Evolutionary conservation across 2,329 filamentous ascomycete genomes (phyloP), one percentile per base, ranked within the genome.

Genomic region (Pseudonectria foliicola): DNA sequence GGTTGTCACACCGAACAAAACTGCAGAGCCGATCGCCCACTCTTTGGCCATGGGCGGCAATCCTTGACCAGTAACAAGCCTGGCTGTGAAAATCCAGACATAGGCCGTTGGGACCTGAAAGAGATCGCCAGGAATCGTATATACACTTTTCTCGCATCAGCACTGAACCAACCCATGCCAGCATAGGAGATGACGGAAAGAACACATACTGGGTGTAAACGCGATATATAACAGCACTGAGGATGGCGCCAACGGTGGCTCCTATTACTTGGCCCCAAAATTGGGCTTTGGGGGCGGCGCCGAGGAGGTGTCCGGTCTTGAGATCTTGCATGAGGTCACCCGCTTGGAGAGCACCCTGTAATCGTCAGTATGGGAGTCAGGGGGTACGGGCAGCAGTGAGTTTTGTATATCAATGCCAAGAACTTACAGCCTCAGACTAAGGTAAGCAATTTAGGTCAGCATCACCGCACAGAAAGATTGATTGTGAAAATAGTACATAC

Each of bases 221-320:
- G 39, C 81, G 81, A 59, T 98, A 98, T 3, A 96, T 82, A 3
- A 83, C 74, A 0, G 90, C 88, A 40, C 84, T 90, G 6, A 94
- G 73, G 10, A 96, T 71, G 1, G 92, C 89, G 2, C 92, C 92
- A 3, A 85, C 79, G 0, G 85, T 82, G 25, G 83, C 86, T 4
- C 92, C 92, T 34, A 98, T 89, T 13, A 96, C 77, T 56, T 98
- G 92, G 1, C 92, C 92, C 72, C 86, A 95, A 57, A 98, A 98
- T 53, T 98, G 92, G 0, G 92, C 92, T 49, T 85, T 92, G 0
- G 92, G 92, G 4, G 87, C 85, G 1, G 92, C 92, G 10, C 90
- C 89, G 1, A 98, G 73, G 0, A 98, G 67, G 59, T 98, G 89
- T 0, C 92, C 92, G 0, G 92, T 95, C 60, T 98, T 98, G 21